These are phyloP conservation scores for Candida nanaspora DNA, from an alignment of 805 yeast species.

Conservation along the genomic window DNA sequence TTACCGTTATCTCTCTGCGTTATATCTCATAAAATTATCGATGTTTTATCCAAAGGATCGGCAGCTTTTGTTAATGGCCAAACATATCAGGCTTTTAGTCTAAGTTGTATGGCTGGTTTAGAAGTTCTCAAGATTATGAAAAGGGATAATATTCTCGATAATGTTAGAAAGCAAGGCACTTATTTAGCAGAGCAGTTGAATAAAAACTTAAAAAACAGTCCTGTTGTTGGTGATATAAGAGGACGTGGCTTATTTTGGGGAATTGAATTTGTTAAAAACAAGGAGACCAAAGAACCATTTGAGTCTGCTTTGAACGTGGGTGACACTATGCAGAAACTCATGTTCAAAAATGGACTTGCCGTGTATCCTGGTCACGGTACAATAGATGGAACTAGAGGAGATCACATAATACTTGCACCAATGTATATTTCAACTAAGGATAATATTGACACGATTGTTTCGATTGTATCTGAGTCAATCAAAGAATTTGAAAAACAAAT, in stretches of 20 bases:
- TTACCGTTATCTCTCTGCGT: constrained; percentile 43
- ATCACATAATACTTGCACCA: too few relatives aligned
- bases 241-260: constrained; percentile 53
- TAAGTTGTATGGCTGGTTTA: constrained; percentile 38
- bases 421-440: too few relatives aligned
- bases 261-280: constrained; percentile 42
- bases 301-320: too few relatives aligned
- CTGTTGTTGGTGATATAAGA: constrained; percentile 43
- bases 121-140: constrained; percentile 40
- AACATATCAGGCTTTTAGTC: constrained; percentile 42
- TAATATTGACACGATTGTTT: too few relatives aligned
- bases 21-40: constrained; percentile 32
- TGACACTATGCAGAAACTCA: too few relatives aligned
- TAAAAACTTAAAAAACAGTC: constrained; percentile 20
- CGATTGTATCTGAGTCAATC: too few relatives aligned
- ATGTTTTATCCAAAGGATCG: constrained; percentile 30
- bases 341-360: too few relatives aligned
- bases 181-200: constrained; percentile 31
- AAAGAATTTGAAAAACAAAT: too few relatives aligned
- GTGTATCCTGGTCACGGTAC: too few relatives aligned
- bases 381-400: too few relatives aligned
- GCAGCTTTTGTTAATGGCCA: constrained; percentile 38
- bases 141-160: constrained; percentile 28
- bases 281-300: constrained; percentile 39
- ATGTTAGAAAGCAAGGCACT: constrained; percentile 35